Base-by-base conservation (phyloP, 805 yeast genomes). In the Torulaspora maleeae region DNA sequence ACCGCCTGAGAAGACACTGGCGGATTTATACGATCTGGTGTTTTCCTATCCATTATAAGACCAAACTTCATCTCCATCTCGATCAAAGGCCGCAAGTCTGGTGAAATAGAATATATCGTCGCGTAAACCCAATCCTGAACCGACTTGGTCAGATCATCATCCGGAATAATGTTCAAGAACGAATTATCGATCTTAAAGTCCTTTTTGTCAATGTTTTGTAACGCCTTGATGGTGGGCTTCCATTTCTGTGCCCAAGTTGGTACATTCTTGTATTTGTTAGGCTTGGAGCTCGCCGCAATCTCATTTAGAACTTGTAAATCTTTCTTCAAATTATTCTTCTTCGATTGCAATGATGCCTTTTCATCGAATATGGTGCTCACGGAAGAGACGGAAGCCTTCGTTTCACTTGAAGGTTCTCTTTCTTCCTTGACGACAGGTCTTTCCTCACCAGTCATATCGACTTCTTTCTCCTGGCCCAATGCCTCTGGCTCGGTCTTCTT, bases 51-150 rank as follows among this genome's bases (percentile, higher is more conserved):
- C 68, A 81, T 77, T 22, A 86, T 77, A 15, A 79, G 71, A 4
- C 95, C 95, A 54, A 83, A 77, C 59, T 85, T 85, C 58, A 83
- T 70, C 66, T 86, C 95, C 55, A 86, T 66, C 68, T 86, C 95
- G 24, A 85, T 72, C 55, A 71, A 77, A 17, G 81, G 72, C 42
- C 75, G 69, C 54, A 72, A 53, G 49, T 73, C 67, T 33, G 77
- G 77, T 32, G 79, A 76, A 32, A 86, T 75, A 27, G 86, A 86
- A 36, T 74, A 74, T 38, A 88, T 72, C 51, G 86, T 83, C 15
- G 95, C 89, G 72, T 84, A 89, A 7, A 90, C 74, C 97, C 97
- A 90, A 55, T 83, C 87, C 17, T 93, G 84, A 5, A 90, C 79
- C 27, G 86, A 79, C 58, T 90, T 78, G 5, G 90, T 84, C 47